Evolutionary conservation across 768 basidiomycete species (phyloP).

Genomic region (Hydnum rufescens): DNA sequence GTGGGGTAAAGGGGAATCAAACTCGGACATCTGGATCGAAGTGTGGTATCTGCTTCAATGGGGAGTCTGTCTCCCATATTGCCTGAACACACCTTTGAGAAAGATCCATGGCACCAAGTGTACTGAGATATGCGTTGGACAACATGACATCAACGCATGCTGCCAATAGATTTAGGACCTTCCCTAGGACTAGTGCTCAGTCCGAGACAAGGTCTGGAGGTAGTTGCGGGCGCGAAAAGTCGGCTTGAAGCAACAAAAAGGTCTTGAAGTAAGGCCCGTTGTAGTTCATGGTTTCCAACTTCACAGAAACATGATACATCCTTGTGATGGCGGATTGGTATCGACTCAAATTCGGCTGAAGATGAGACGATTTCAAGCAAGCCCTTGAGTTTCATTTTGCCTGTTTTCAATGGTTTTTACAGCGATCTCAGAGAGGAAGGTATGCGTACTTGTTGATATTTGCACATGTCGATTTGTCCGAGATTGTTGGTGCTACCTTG

Average conservation of each 20-base stretch:
- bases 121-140: slow-evolving; percentile 86
- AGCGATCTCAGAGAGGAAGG: slow-evolving; percentile 95
- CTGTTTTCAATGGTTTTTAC: slow-evolving; percentile 99
- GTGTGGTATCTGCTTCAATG: slow-evolving; percentile 88
- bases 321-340: slow-evolving; percentile 92
- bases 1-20: too few species aligned
- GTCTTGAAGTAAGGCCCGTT: slow-evolving; percentile 97
- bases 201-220: slow-evolving; percentile 90
- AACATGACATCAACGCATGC: slow-evolving; percentile 98
- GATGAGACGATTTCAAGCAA: slow-evolving; percentile 92
- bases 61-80: slow-evolving; percentile 94
- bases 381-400: slow-evolving; percentile 95
- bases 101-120: slow-evolving; percentile 90
- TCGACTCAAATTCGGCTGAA: slow-evolving; percentile 85
- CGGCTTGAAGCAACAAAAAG: slow-evolving; percentile 87
- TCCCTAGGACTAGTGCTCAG: slow-evolving; percentile 70
- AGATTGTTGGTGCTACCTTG: too few species aligned
- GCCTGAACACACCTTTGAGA: slow-evolving; percentile 98
- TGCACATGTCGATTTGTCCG: too few species aligned
- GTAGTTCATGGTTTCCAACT: slow-evolving; percentile 59
- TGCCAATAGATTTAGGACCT: slow-evolving; percentile 75
- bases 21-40: slow-evolving; percentile 66
- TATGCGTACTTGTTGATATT: too few species aligned
- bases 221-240: slow-evolving; percentile 82
- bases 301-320: slow-evolving; percentile 87